phyloP scores from a whole-genome alignment of 495 filamentous ascomycete genomes.

The Penicillium pancosmium region DNA sequence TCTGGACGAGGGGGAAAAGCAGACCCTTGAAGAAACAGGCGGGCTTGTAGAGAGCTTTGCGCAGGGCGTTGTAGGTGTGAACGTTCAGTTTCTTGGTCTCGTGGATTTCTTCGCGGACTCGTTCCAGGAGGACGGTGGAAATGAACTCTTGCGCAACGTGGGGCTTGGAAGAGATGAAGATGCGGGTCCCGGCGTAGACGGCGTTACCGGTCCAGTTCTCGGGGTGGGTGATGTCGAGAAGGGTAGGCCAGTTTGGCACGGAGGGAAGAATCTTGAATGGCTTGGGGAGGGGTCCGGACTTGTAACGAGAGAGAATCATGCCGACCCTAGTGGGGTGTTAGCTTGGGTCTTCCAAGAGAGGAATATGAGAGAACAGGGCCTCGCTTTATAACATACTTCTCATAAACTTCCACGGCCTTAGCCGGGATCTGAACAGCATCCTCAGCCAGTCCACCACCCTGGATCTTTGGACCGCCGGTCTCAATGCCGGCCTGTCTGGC shows the following conservation, averaged over 20 bases:
- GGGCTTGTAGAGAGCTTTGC: slow-evolving; percentile 93
- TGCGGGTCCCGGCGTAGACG: slow-evolving; percentile 79
- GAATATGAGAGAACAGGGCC: background rate
- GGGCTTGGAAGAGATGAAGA: slow-evolving; percentile 84
- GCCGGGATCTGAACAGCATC: slow-evolving; percentile 85
- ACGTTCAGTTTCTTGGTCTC: slow-evolving; percentile 92
- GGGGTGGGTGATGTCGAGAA: slow-evolving; percentile 78
- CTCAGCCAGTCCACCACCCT: slow-evolving; percentile 59
- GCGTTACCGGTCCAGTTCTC: slow-evolving; percentile 88
- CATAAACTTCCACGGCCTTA: slow-evolving; percentile 92
- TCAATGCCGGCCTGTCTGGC: slow-evolving; percentile 55
- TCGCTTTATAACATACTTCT: slow-evolving; percentile 62
- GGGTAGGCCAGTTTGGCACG: slow-evolving; percentile 85
- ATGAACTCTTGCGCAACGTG: slow-evolving; percentile 77
- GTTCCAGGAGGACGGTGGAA: slow-evolving; percentile 77
- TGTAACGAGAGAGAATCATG: slow-evolving; percentile 86
- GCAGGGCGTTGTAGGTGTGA: slow-evolving; percentile 89
- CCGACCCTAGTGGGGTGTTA: slow-evolving; percentile 65
- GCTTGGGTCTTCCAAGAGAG: background rate
- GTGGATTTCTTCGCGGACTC: slow-evolving; percentile 83
- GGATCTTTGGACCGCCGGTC: slow-evolving; percentile 35
- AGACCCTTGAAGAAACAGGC: slow-evolving; percentile 97
- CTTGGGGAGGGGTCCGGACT: slow-evolving; percentile 92
- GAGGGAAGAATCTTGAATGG: slow-evolving; percentile 96
- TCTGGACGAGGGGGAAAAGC: slow-evolving; percentile 82